Conservation (phyloP, 495 filamentous ascomycete genomes). For the Baudoinia panamericana region DNA sequence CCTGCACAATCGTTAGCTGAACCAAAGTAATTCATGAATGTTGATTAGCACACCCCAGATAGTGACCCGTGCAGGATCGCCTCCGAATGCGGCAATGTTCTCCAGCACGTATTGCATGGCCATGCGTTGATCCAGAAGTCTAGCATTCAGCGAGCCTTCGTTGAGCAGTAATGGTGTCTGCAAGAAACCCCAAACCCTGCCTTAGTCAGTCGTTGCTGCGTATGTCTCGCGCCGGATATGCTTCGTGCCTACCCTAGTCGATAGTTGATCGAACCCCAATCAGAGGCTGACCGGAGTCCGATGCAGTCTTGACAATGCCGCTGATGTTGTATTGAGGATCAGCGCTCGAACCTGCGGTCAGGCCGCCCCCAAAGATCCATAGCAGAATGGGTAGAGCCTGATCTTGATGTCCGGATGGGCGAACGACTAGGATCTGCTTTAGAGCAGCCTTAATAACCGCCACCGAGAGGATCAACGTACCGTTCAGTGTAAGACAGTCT, state of each 20-base stretch:
- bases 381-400: constrained; percentile 16
- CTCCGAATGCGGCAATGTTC: constrained; percentile 30
- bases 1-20: too few species aligned
- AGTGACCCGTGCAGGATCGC: constrained; percentile 38
- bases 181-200: constrained; percentile 51
- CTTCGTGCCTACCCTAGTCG: constrained; percentile 31
- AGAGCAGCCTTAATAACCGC: background rate
- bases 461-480: background rate
- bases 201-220: too few species aligned
- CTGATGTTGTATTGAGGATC: constrained; percentile 41
- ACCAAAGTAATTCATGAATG: too few species aligned
- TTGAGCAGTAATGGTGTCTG: constrained; percentile 47
- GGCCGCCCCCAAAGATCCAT: constrained; percentile 32
- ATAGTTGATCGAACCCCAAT: constrained; percentile 33
- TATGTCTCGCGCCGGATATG: too few species aligned
- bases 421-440: constrained; percentile 12
- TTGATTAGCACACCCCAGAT: too few species aligned
- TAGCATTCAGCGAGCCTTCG: constrained; percentile 47
- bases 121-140: constrained; percentile 27
- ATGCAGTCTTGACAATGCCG: constrained; percentile 29
- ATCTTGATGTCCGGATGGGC: constrained; percentile 23
- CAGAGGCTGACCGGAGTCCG: constrained; percentile 24
- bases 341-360: constrained; percentile 29
- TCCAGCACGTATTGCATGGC: constrained; percentile 28
- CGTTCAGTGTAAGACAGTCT: constrained; percentile 33